phyloP scores from a whole-genome alignment of 768 basidiomycete species.

The Ramaria sp. region DNA sequence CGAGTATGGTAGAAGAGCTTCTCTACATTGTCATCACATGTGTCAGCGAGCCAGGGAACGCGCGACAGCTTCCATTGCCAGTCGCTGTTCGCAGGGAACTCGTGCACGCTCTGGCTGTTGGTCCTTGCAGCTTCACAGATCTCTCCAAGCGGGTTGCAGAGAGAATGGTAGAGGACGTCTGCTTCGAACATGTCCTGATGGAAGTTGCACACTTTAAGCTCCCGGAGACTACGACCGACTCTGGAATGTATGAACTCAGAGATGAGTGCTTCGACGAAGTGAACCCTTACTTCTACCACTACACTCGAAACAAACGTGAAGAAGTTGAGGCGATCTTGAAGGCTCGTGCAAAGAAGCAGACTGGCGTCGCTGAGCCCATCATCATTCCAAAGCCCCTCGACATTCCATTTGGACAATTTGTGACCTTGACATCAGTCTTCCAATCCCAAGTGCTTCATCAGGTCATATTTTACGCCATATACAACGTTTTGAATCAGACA shows the following conservation, averaged over 20 bases:
- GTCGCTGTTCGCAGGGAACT: constrained; percentile 72
- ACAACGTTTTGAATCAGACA: constrained; percentile 61
- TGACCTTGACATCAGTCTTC: constrained; percentile 49
- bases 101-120: constrained; percentile 82
- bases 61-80: constrained; percentile 54
- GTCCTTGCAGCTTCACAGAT: constrained; percentile 82
- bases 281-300: constrained; percentile 94
- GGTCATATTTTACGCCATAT: constrained; percentile 73
- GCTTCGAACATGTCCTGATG: constrained; percentile 67
- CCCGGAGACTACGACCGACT: constrained; percentile 69
- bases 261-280: constrained; percentile 78
- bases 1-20: constrained; percentile 86
- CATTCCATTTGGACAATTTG: constrained; percentile 61
- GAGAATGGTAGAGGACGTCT: constrained; percentile 71
- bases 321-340: constrained; percentile 75
- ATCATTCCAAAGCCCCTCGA: constrained; percentile 64
- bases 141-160: constrained; percentile 87
- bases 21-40: constrained; percentile 81
- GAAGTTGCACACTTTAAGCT: constrained; percentile 75
- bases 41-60: constrained; percentile 70
- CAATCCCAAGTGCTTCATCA: constrained; percentile 65
- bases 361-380: constrained; percentile 53
- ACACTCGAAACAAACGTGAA: constrained; percentile 86
- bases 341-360: constrained; percentile 54
- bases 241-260: constrained; percentile 82